Conservation (phyloP, 768 basidiomycete genomes). For the Lentinula aciculospora region DNA sequence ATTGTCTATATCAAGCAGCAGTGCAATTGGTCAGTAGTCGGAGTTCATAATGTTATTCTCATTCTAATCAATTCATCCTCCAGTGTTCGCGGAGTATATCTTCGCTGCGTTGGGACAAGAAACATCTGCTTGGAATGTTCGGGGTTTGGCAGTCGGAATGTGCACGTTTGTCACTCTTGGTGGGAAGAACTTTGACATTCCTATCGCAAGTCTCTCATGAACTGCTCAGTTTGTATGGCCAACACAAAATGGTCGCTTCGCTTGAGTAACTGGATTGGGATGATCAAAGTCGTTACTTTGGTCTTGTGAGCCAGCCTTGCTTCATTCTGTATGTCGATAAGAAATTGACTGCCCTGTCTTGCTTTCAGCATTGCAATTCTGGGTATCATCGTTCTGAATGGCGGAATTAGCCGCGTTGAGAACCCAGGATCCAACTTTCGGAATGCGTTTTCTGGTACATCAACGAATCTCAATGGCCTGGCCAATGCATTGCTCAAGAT, state of each 20-base stretch:
- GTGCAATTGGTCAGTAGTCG: conserved; percentile 27
- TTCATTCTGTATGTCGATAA: neutral
- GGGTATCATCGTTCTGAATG: conserved; percentile 56
- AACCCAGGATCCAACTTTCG: conserved; percentile 56
- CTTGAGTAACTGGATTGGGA: conserved; percentile 26
- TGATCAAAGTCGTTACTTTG: conserved; percentile 26
- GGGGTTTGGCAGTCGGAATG: conserved; percentile 28
- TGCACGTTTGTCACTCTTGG: conserved; percentile 25
- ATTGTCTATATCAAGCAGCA: conserved; percentile 31
- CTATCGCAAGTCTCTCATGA: neutral
- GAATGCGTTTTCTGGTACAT: conserved; percentile 49
- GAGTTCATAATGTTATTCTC: neutral
- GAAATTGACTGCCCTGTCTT: neutral
- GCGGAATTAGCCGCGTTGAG: conserved; percentile 41
- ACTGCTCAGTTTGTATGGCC: conserved; percentile 21
- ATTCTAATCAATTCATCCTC: conserved; percentile 8
- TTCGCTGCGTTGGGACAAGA: conserved; percentile 25
- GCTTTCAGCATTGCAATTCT: conserved; percentile 39
- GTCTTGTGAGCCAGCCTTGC: conserved; percentile 19
- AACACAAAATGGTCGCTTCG: conserved; percentile 32
- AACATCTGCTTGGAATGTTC: conserved; percentile 25
- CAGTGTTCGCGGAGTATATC: conserved; percentile 32
- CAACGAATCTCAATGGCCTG: conserved; percentile 6
- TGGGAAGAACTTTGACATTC: conserved; percentile 9
- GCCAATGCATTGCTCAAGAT: conserved; percentile 7